Evolutionary conservation across 495 filamentous ascomycete genomes (phyloP).

Genomic region (Aspergillus egyptiacus): DNA sequence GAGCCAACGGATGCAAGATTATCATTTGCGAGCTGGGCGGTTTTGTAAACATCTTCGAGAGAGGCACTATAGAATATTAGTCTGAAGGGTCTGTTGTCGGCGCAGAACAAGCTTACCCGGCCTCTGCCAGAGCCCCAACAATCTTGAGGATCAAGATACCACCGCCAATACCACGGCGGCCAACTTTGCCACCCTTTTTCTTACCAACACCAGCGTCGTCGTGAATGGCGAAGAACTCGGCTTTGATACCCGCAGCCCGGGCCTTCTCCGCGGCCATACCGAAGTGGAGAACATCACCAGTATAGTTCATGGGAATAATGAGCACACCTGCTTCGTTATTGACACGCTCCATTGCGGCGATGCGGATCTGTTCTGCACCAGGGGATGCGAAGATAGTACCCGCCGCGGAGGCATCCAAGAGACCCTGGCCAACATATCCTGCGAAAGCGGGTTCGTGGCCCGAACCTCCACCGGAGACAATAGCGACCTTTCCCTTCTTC

Average conservation of each 20-base stretch:
- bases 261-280: slow-evolving; percentile 93
- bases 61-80: slow-evolving; percentile 28
- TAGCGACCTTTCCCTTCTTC: slow-evolving; percentile 57
- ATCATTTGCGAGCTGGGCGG: slow-evolving; percentile 63
- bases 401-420: slow-evolving; percentile 81
- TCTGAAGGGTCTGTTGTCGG: not conserved
- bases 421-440: slow-evolving; percentile 60
- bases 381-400: slow-evolving; percentile 93
- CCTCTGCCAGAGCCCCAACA: slow-evolving; percentile 74
- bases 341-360: slow-evolving; percentile 66
- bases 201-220: slow-evolving; percentile 93
- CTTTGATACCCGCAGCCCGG: slow-evolving; percentile 66
- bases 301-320: slow-evolving; percentile 62
- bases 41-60: slow-evolving; percentile 60
- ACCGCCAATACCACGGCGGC: slow-evolving; percentile 83
- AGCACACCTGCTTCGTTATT: slow-evolving; percentile 67
- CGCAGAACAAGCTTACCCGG: slow-evolving; percentile 44
- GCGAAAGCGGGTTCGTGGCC: slow-evolving; percentile 93
- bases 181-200: slow-evolving; percentile 78
- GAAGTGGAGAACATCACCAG: slow-evolving; percentile 85
- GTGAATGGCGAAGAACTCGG: slow-evolving; percentile 92
- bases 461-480: slow-evolving; percentile 85
- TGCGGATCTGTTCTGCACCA: slow-evolving; percentile 77
- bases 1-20: slow-evolving; percentile 86
- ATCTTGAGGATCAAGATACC: slow-evolving; percentile 89